Percentiles rank a stretch among this genome's conserved stretches.
Conservation (phyloP, 2,329 filamentous ascomycete genomes). For the Fusarium marasasianum region DNA sequence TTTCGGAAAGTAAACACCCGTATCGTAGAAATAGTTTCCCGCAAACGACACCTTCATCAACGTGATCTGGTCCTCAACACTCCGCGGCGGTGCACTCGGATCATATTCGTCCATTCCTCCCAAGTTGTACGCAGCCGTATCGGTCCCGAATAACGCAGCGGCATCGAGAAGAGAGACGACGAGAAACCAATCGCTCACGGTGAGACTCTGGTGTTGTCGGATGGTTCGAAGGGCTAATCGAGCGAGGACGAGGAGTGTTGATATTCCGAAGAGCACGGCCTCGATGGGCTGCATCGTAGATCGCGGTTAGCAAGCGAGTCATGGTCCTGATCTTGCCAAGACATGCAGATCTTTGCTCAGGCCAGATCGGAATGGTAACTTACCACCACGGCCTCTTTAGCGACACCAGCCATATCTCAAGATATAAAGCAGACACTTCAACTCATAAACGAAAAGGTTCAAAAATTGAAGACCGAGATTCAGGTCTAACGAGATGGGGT, state of each 20-base stretch:
- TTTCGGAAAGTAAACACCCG: constrained; percentile 45
- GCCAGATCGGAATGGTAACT: neutral
- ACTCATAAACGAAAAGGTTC: neutral
- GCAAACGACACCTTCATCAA: constrained; percentile 44
- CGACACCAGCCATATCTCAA: constrained; percentile 19
- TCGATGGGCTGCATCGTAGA: constrained; percentile 41
- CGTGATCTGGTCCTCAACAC: constrained; percentile 25
- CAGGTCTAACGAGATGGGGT: neutral
- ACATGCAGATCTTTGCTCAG: neutral
- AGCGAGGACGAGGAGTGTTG: constrained; percentile 32
- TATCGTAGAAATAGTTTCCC: constrained; percentile 47
- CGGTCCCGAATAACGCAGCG: constrained; percentile 41
- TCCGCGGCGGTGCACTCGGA: constrained; percentile 14
- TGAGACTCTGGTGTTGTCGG: constrained; percentile 39
- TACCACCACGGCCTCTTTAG: constrained; percentile 34
- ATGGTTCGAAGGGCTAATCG: constrained; percentile 41
- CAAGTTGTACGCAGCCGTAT: constrained; percentile 40
- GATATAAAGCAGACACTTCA: neutral
- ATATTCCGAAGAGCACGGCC: constrained; percentile 37
- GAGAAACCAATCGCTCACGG: constrained; percentile 45
- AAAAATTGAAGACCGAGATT: neutral
- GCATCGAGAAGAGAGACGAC: constrained; percentile 40
- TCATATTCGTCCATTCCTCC: constrained; percentile 44
- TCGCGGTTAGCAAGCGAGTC: constrained; percentile 10
- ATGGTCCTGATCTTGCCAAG: neutral